phyloP scores from a whole-genome alignment of 1,284 basidiomycete genomes.

The Pseudozyma sp. region DNA sequence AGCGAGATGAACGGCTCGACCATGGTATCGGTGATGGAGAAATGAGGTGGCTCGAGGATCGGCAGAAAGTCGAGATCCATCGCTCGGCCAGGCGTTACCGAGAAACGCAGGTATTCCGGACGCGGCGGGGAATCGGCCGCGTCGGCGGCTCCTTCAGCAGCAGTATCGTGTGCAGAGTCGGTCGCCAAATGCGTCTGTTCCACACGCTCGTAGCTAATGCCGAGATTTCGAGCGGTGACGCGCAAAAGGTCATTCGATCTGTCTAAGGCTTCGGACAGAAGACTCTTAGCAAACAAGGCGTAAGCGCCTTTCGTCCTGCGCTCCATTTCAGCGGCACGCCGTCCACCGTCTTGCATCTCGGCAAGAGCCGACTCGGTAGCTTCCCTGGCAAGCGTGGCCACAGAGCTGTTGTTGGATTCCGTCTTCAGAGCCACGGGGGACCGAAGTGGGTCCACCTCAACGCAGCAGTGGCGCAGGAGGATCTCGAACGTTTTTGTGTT shows the following conservation, averaged over 20 bases:
- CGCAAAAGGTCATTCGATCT: constrained; percentile 26
- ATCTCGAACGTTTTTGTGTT: constrained; percentile 60
- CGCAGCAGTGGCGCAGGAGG: constrained; percentile 55
- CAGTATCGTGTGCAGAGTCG: background rate
- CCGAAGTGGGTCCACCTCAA: constrained; percentile 52
- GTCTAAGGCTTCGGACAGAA: constrained; percentile 43
- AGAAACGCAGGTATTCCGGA: constrained; percentile 17
- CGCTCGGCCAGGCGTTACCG: constrained; percentile 21
- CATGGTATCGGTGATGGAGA: constrained; percentile 41
- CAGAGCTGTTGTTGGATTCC: constrained; percentile 24
- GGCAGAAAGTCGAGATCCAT: constrained; percentile 46
- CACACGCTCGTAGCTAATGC: constrained; percentile 11
- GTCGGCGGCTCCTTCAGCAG: background rate
- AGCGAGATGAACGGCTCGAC: constrained; percentile 50
- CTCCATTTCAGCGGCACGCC: constrained; percentile 42
- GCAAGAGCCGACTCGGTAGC: constrained; percentile 34
- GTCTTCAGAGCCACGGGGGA: constrained; percentile 50
- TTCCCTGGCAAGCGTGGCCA: constrained; percentile 31
- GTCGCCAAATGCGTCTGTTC: background rate
- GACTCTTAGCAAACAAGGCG: constrained; percentile 37
- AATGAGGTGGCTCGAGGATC: constrained; percentile 48
- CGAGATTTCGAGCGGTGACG: constrained; percentile 32
- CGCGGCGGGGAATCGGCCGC: constrained; percentile 8
- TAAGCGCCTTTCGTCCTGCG: constrained; percentile 31
- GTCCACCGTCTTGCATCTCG: constrained; percentile 46